Evolutionary conservation across 192 early-diverging fungal species (phyloP), one percentile per base, ranked within the genome.

Genomic region (Backusella circina): DNA sequence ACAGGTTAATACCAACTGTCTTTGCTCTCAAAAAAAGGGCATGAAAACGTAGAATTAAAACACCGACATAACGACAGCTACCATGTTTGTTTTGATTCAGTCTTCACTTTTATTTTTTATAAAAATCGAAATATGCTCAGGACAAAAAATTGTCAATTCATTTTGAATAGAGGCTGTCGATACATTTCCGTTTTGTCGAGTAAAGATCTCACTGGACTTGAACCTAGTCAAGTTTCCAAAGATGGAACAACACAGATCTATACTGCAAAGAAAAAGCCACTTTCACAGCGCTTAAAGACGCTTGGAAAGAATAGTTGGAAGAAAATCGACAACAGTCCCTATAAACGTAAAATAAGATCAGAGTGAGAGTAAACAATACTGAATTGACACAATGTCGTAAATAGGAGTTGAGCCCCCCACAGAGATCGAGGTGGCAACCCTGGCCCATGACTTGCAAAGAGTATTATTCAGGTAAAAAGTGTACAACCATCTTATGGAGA

Each of bases 371-470:
- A 5, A 5, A 33, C 5, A 68, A 12, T 26, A 2, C 1, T n/a
- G 16, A 68, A 13, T 5, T 23, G 21, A 3, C 67, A n/a, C 13
- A 3, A 67, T 67, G 15, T 32, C 10, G 21, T 21, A 13, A n/a
- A 15, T 67, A 78, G 76, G 71, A n/a, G 50, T 78, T 4, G 28
- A 30, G 5, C 65, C 76, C 2, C 71, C 64, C 31, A 67, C 23
- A 12, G 16, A 67, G 3, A 51, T 73, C 6, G 44, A 32, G 12
- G 69, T 77, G 33, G 80, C 91, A 3, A 57, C 47, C 4, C 70
- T 93, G 32, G 86, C 86, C 2, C 91, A 92, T 78, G 90, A 87
- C 10, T 83, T 93, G 37, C 87, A 93, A 28, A 80, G 86, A 28
- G 86, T 91, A 18, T 73, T 93, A 10, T 92, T 92, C 85, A 88